These are phyloP conservation scores for Arabidopsis lyrata DNA, from an alignment of 441 rosid genomes.

Conservation along the genomic window DNA sequence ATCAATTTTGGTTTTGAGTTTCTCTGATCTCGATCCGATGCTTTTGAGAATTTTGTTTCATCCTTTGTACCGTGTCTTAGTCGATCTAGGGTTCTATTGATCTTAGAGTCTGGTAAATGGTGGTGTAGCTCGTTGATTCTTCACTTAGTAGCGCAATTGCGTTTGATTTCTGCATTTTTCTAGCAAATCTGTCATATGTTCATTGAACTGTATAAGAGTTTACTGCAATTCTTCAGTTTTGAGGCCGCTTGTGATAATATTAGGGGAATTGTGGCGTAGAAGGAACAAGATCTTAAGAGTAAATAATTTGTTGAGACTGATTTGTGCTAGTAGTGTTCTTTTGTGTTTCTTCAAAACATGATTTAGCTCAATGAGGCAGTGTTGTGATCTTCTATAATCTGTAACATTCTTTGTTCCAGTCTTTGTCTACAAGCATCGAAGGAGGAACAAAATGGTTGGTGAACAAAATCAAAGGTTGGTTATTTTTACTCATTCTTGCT, in stretches of 20 bases:
- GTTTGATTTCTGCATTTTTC: constrained; percentile 16
- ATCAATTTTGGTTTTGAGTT: constrained; percentile 6
- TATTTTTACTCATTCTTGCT: constrained; percentile 12
- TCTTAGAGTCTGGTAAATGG: constrained; percentile 10
- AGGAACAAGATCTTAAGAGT: constrained; percentile 10
- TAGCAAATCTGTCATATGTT: constrained; percentile 13
- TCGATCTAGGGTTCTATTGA: neutral
- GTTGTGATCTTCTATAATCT: constrained; percentile 15
- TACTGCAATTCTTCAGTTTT: neutral
- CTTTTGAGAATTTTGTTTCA: neutral
- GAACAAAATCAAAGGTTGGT: constrained; percentile 83
- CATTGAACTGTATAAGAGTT: neutral
- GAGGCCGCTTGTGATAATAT: neutral
- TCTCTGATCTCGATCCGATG: constrained; percentile 24
- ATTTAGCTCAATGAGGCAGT: constrained; percentile 7
- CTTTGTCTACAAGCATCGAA: constrained; percentile 72
- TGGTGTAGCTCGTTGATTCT: constrained; percentile 21
- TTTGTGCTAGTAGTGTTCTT: neutral
- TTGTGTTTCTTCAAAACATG: neutral
- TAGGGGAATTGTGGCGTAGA: neutral
- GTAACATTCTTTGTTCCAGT: constrained; percentile 50
- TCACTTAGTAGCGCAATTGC: neutral
- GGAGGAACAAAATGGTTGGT: constrained; percentile 95
- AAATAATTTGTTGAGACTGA: neutral
- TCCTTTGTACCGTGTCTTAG: neutral